A percentile compares a stretch with the other conserved stretches of the same genome.
Conservation (phyloP, 768 basidiomycete species). For the Suillus ampliporus region DNA sequence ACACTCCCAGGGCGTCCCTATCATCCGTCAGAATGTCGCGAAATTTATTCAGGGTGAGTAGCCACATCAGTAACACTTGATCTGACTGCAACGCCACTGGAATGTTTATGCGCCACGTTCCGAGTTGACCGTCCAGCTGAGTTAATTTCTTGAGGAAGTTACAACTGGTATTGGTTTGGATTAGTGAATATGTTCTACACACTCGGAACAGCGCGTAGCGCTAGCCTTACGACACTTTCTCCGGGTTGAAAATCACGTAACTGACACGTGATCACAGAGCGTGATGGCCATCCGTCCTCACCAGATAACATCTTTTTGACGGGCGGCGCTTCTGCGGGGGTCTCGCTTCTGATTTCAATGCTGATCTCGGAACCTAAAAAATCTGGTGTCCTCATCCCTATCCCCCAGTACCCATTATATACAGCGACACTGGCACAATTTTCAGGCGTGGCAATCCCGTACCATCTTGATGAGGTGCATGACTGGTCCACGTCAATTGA, state of each 20-base stretch:
- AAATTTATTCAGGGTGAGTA: conserved; percentile 83
- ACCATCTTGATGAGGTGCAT: conserved; percentile 82
- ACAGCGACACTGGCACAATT: conserved; percentile 92
- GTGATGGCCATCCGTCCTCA: conserved; percentile 86
- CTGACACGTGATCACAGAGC: conserved; percentile 53
- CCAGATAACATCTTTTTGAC: conserved; percentile 93
- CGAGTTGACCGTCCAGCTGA: not conserved
- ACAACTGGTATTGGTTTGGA: not conserved
- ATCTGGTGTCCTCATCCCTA: conserved; percentile 90
- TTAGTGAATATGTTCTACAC: not conserved
- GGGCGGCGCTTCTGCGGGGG: conserved; percentile 91
- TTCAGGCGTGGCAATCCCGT: conserved; percentile 81
- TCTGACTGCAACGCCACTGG: not conserved
- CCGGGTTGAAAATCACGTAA: not conserved
- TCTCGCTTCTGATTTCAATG: conserved; percentile 84
- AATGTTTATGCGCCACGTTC: not conserved
- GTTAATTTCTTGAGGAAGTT: not conserved
- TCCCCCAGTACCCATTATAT: conserved; percentile 98
- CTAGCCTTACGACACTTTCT: not conserved
- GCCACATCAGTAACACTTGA: not conserved
- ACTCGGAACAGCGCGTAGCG: not conserved
- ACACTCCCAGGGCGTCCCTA: conserved; percentile 90
- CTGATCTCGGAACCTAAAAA: conserved; percentile 66
- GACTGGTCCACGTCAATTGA: conserved; percentile 83
- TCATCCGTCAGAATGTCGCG: conserved; percentile 88